A percentile compares a stretch with the other conserved stretches of the same genome.
Conservation (phyloP, 495 filamentous ascomycete genomes). For the Haplographium delicatum region DNA sequence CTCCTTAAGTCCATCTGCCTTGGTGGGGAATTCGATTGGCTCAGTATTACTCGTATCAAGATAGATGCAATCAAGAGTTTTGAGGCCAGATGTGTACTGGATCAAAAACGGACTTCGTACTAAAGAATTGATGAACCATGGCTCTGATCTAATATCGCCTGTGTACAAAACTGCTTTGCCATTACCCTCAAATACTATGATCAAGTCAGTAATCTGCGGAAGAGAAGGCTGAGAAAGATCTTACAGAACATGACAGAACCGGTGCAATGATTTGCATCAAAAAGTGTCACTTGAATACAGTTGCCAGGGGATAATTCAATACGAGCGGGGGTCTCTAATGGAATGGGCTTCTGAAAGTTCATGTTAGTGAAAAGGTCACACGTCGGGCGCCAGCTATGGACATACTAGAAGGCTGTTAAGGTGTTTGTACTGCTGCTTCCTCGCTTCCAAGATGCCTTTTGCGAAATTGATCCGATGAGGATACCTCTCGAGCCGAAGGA, state of each 20-base stretch:
- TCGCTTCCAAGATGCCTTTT: constrained; percentile 68
- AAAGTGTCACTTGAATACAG: constrained; percentile 70
- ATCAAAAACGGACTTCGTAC: constrained; percentile 66
- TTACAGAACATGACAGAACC: constrained; percentile 85
- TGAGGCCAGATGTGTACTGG: constrained; percentile 64
- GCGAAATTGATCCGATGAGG: constrained; percentile 75
- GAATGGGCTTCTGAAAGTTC: constrained; percentile 63
- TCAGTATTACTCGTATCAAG: constrained; percentile 78
- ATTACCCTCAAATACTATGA: constrained; percentile 65
- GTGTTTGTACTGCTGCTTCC: constrained; percentile 66
- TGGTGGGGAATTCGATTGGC: constrained; percentile 40
- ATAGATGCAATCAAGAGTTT: constrained; percentile 72
- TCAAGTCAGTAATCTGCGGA: neutral
- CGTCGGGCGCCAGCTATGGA: neutral
- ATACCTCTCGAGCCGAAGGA: constrained; percentile 70
- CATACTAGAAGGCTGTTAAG: constrained; percentile 60
- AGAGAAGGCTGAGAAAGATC: neutral
- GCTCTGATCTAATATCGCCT: constrained; percentile 79
- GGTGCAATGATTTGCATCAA: constrained; percentile 89
- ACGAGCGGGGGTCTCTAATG: constrained; percentile 72
- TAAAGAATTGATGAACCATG: constrained; percentile 51
- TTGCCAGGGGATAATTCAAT: constrained; percentile 68
- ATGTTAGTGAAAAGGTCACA: neutral
- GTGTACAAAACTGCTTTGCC: constrained; percentile 81
- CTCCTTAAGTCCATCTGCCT: constrained; percentile 70